A percentile compares a stretch with the other conserved stretches of the same genome.
Conservation (phyloP, 441 rosid genomes). For the Arabidopsis lyrata region DNA sequence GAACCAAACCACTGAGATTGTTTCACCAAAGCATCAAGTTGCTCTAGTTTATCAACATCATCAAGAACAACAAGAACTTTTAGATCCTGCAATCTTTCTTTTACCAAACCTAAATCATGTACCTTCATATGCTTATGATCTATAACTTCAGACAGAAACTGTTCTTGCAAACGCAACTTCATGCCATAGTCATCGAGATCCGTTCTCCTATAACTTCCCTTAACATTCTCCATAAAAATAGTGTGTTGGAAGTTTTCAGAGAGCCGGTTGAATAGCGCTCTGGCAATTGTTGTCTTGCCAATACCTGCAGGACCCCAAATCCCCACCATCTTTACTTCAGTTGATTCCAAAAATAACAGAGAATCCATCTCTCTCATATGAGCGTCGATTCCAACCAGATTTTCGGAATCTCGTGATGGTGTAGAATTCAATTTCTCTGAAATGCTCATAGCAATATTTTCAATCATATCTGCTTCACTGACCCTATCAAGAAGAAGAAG, state of each 20-base stretch:
- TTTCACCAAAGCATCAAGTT: constrained; percentile 34
- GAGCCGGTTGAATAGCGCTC: constrained; percentile 33
- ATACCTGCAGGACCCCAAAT: constrained; percentile 51
- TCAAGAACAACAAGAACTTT: constrained; percentile 45
- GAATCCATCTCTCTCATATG: constrained; percentile 4
- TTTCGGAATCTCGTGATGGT: constrained; percentile 7
- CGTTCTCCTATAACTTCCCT: constrained; percentile 9
- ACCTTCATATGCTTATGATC: not conserved
- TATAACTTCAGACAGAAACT: constrained; percentile 35
- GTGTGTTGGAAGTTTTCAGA: constrained; percentile 32
- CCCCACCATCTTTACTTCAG: constrained; percentile 40
- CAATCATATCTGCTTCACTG: constrained; percentile 44
- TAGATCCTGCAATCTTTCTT: constrained; percentile 37
- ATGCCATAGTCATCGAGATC: constrained; percentile 1
- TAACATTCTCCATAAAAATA: constrained; percentile 35
- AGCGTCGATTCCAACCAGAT: constrained; percentile 33
- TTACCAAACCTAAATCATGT: not conserved
- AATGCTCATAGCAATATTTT: constrained; percentile 27
- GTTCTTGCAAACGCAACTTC: constrained; percentile 28
- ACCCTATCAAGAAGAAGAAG: constrained; percentile 24
- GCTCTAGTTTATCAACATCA: constrained; percentile 42
- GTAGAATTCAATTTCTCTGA: constrained; percentile 26
- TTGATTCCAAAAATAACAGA: constrained; percentile 15
- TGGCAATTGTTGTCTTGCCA: constrained; percentile 44
- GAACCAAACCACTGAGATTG: constrained; percentile 44